A percentile compares a stretch with the other conserved stretches of the same genome.
Conservation (phyloP, 768 basidiomycete genomes). For the Suillus bovinus region DNA sequence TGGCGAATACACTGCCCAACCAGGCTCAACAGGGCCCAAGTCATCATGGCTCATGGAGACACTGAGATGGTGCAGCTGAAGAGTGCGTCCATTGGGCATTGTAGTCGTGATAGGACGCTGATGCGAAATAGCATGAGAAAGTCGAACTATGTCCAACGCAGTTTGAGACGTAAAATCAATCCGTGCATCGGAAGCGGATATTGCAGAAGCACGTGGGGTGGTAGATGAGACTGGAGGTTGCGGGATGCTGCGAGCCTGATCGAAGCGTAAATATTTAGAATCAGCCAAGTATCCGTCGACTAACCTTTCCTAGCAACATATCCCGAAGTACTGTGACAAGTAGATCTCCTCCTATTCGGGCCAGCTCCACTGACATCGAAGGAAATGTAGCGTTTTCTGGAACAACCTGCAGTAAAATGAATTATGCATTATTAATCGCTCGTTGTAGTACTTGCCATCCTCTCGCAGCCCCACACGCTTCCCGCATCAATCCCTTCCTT, state of each 20-base stretch:
- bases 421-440: neutral
- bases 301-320: constrained; percentile 57
- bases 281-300: constrained; percentile 10
- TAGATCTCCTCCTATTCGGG: constrained; percentile 62
- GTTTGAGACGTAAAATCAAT: constrained; percentile 60
- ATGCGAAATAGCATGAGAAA: constrained; percentile 66
- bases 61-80: constrained; percentile 43
- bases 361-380: constrained; percentile 58
- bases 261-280: constrained; percentile 1
- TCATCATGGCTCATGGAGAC: constrained; percentile 2
- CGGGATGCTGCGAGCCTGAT: constrained; percentile 47
- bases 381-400: constrained; percentile 52
- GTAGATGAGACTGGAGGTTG: constrained; percentile 40
- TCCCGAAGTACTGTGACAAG: constrained; percentile 70
- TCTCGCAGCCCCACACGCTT: constrained; percentile 56
- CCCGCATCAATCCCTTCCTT: constrained; percentile 80
- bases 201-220: constrained; percentile 57
- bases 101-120: constrained; percentile 47
- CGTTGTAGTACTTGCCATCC: constrained; percentile 46
- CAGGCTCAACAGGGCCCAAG: constrained; percentile 32
- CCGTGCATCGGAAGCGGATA: constrained; percentile 50
- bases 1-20: constrained; percentile 45
- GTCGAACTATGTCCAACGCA: constrained; percentile 53
- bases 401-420: constrained; percentile 44
- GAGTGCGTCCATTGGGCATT: constrained; percentile 33